phyloP scores from a whole-genome alignment of 2,329 filamentous ascomycete genomes.

The Colletotrichum gloeosporioides region DNA sequence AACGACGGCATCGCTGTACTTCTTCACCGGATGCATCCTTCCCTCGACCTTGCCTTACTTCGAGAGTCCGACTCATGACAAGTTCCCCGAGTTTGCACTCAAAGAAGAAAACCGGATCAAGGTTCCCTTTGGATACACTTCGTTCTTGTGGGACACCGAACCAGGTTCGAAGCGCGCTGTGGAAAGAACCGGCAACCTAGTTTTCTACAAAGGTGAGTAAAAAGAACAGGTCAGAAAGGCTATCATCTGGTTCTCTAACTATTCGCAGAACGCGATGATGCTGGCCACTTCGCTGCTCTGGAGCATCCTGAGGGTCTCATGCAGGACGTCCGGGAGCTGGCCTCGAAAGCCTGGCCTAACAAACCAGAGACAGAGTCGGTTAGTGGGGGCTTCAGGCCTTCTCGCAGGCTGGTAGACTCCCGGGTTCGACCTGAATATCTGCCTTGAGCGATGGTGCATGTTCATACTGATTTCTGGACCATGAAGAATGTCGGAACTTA shows the following conservation, averaged over 20 bases:
- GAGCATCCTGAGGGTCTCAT: conserved; percentile 12
- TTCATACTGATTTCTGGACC: neutral
- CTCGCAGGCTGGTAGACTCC: neutral
- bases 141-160: conserved; percentile 20
- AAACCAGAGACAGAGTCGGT: neutral
- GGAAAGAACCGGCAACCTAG: conserved; percentile 21
- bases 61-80: conserved; percentile 20
- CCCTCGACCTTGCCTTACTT: conserved; percentile 24
- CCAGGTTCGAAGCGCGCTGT: conserved; percentile 17
- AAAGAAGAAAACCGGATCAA: conserved; percentile 22
- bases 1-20: conserved; percentile 27
- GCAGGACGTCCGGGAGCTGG: conserved; percentile 7
- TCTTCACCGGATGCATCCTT: conserved; percentile 27
- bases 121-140: conserved; percentile 23
- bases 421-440: neutral
- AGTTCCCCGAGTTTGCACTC: conserved; percentile 17
- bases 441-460: neutral
- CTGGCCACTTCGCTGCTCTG: conserved; percentile 25
- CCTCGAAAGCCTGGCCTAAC: neutral
- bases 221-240: neutral
- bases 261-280: conserved; percentile 20
- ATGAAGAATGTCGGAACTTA: neutral
- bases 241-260: neutral
- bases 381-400: neutral
- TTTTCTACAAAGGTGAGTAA: conserved; percentile 22